Evolutionary conservation across 768 basidiomycete genomes (phyloP), one percentile per base, ranked within the genome.

Genomic region (Boletus edulis): DNA sequence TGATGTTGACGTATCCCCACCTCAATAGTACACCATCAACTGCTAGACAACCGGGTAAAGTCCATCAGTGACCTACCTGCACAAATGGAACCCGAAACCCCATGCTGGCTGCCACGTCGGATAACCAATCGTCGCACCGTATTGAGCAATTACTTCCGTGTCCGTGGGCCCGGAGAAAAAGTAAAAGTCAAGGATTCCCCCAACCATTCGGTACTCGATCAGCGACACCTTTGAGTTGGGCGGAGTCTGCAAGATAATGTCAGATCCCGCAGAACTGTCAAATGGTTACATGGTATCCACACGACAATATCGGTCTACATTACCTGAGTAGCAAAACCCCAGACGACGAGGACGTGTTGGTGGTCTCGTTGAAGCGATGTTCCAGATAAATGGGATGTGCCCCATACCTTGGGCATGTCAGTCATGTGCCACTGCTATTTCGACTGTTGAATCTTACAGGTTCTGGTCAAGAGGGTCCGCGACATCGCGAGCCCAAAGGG

Each of bases 41-140:
- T 22, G 15, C 37, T 7, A 20, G 11, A 24, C 22, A 27, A 22
- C 10, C 22, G 35, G 40, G 12, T 15, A 17, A 15, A 37, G 29
- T 27, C n/a, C 12, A 37, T 14, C 9, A 18, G 17, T 22, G 32
- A 4, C 66, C 57, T 63, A 84, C 76, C 81, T 78, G 73, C 85
- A 86, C 12, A 89, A 76, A 55, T 92, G 89, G 74, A 89, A 89
- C 6, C 89, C 89, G 64, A 91, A 87, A 5, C 82, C 83, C 86
- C 87, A 91, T 35, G 76, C 75, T 2, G 88, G 89, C 65, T 85
- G 83, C 81, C 86, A 85, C 32, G 80, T 81, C 3, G 89, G 87
- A 38, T 81, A 72, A 5, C 89, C 89, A 31, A 87, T 76, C n/a
- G 83, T 71, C 35, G 73, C 77, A 5, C 84, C 81, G 60, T 91